Base-by-base conservation (phyloP, 352 stramenopile genomes). In the Globisporangium takayamanum region DNA sequence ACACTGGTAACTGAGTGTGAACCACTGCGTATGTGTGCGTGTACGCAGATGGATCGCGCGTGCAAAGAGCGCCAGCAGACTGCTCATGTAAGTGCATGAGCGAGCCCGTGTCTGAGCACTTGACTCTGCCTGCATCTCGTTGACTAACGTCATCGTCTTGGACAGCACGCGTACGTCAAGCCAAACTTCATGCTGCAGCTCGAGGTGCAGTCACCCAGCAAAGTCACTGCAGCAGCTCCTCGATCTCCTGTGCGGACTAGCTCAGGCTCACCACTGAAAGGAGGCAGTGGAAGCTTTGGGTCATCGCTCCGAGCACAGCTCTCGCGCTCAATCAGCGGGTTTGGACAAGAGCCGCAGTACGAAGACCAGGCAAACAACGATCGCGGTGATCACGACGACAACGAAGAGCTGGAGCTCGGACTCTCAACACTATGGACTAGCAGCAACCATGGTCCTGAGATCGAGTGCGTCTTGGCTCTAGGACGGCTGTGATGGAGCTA, bases 151-250 rank as follows among this genome's bases (percentile, higher is more conserved):
- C 8, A 10, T 25, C 18, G n/a, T 20, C 14, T 12, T 39, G 33
- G 22, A 2, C 22, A 68, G 62, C 52, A 33, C n/a, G 47, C 26
- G 25, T 79, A 79, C n/a, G 51, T 63, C 18, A 80, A 73, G 33
- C 71, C 72, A 14, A 67, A 55, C 30, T 83, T 80, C 44, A 12
- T 76, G 26, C n/a, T 67, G 12, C 64, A 67, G 48, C 50, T 63
- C 25, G 67, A 73, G 6, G n/a, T 33, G 6, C 48, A 37, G 16
- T 47, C 47, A 2, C 42, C 45, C 1, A 18, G 16, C 41, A 53
- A 54, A 59, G 25, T 6, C 14, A n/a, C n/a, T 16, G 16, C 30
- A 44, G 36, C 39, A n/a, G 18, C 60, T 48, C 30, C 46, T 10
- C 47, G 12, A 0, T 55, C 59, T 12, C 53, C 51, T 46, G 12